Evolutionary conservation across 2,329 filamentous ascomycete species (phyloP), one percentile per base, ranked within the genome.

Genomic region (Apiospora aurea): DNA sequence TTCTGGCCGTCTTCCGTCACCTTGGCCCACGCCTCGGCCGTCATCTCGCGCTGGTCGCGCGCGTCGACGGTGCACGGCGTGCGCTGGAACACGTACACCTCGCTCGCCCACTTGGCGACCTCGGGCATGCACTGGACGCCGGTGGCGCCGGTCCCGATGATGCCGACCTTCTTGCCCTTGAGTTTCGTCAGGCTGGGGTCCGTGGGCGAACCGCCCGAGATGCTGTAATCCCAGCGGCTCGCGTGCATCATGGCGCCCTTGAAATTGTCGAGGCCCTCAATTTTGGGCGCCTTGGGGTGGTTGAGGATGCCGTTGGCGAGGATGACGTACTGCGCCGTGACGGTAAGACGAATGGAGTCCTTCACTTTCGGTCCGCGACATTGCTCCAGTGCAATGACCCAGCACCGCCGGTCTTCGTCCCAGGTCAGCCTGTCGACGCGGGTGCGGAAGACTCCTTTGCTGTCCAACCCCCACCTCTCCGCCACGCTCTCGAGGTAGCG

Each of bases 81-180:
- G 2, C 88, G 84, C 76, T 90, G 88, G 76, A 90, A 84, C n/a
- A 90, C 87, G 73, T 85, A 87, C 2, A 90, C 76, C 51, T 88
- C 80, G 67, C 86, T 84, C 0, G 86, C 84, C 72, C 82, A 86
- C 67, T 84, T 81, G 1, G 84, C 86, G 0, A 89, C 76, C 24
- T 81, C 76, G 0, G 87, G 85, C 0, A 87, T 76, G 1, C 80
- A 81, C 72, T 87, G 85, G 2, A 88, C 80, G 0, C 82, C 84
- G 0, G 85, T 87, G 0, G 86, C 85, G 0, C 85, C 87, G 0
- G 86, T 88, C 29, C 87, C 87, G 43, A 89, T 79, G 68, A 88
- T 80, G 3, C 82, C 87, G 1, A 88, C 85, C 2, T 79, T 77
- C 78, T 86, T 85, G 14, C 81, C 84, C 26, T 83, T 79, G 1